Conservation (phyloP, 257 asterid species). For the Plantago major region DNA sequence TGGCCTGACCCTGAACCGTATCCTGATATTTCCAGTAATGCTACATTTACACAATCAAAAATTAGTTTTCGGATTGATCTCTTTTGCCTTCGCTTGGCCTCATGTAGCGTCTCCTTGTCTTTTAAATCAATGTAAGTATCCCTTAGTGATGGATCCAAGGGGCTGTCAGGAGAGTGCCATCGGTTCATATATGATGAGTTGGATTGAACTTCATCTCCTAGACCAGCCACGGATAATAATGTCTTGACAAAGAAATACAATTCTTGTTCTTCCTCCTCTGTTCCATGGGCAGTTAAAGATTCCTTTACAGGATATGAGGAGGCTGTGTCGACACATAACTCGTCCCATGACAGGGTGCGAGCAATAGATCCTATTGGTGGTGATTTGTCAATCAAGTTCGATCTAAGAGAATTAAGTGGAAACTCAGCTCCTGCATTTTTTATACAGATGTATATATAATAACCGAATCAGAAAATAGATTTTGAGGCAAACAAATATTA, state of each 20-base stretch:
- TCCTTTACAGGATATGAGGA: conserved; percentile 47
- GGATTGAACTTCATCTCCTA: conserved; percentile 45
- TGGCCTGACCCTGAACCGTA: conserved; percentile 39
- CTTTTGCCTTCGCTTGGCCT: conserved; percentile 66
- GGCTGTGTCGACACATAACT: conserved; percentile 58
- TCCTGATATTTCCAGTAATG: conserved; percentile 52
- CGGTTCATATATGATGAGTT: conserved; percentile 33
- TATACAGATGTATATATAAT: conserved; percentile 10
- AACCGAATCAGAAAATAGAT: background rate
- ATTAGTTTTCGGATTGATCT: conserved; percentile 77
- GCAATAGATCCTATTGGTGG: conserved; percentile 95
- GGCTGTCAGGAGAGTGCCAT: conserved; percentile 84
- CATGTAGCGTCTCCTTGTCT: conserved; percentile 51
- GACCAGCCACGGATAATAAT: conserved; percentile 57
- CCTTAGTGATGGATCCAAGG: conserved; percentile 72
- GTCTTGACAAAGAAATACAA: conserved; percentile 59
- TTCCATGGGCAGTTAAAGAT: conserved; percentile 35
- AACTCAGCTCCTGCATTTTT: conserved; percentile 48
- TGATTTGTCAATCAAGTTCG: conserved; percentile 83
- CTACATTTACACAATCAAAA: conserved; percentile 73
- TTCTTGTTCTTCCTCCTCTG: conserved; percentile 62
- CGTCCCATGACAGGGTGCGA: conserved; percentile 68
- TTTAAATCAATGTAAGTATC: conserved; percentile 52
- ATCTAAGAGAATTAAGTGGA: conserved; percentile 35
- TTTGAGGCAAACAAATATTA: background rate